Conservation (phyloP, 2,329 filamentous ascomycete species). For the Colletotrichum eremochloae region DNA sequence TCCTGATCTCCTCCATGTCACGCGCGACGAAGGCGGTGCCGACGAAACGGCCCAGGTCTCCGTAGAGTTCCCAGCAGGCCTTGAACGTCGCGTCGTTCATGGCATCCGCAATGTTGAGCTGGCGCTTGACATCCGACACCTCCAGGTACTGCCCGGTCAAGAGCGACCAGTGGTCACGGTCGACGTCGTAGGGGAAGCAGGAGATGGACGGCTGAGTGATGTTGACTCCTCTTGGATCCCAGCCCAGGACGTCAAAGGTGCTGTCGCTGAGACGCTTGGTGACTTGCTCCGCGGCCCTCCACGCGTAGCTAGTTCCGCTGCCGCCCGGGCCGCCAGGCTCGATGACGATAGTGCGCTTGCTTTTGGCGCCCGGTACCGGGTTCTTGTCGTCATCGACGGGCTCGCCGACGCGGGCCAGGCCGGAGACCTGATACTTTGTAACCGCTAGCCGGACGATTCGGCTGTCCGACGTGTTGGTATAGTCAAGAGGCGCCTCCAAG, state of each 20-base stretch:
- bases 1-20: conserved; percentile 63
- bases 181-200: conserved; percentile 61
- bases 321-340: conserved; percentile 66
- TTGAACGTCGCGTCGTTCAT: conserved; percentile 60
- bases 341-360: conserved; percentile 62
- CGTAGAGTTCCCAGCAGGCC: conserved; percentile 58
- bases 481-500: conserved; percentile 63
- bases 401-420: conserved; percentile 49
- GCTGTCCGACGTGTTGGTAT: conserved; percentile 58
- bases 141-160: conserved; percentile 56
- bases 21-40: conserved; percentile 61
- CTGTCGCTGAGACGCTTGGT: conserved; percentile 58
- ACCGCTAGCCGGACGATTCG: conserved; percentile 63
- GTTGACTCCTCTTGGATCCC: conserved; percentile 68
- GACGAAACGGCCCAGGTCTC: conserved; percentile 62
- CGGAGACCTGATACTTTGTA: conserved; percentile 63
- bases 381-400: conserved; percentile 38
- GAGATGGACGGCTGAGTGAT: conserved; percentile 58
- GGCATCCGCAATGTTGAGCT: conserved; percentile 60
- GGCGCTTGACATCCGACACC: conserved; percentile 50
- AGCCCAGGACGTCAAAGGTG: conserved; percentile 63
- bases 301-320: conserved; percentile 59
- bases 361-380: conserved; percentile 52
- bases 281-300: conserved; percentile 53
- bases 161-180: conserved; percentile 62